phyloP scores from a whole-genome alignment of 768 basidiomycete species.

The Auricularia sp. region DNA sequence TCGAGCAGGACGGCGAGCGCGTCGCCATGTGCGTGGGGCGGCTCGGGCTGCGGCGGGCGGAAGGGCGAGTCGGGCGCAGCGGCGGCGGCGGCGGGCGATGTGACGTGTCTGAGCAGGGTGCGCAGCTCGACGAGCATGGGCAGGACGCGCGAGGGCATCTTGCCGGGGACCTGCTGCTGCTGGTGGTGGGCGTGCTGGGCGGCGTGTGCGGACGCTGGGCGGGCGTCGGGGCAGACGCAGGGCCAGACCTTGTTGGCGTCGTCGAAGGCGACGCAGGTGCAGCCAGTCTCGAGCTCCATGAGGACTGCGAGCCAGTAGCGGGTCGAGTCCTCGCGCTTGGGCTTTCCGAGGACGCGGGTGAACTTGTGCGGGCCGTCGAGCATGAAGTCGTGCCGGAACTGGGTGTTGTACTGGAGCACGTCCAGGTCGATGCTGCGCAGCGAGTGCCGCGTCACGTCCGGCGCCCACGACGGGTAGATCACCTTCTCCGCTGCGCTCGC shows the following conservation, averaged over 20 bases:
- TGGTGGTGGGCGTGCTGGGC: not conserved
- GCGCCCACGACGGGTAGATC: not conserved
- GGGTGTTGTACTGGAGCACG: not conserved
- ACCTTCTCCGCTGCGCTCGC: not conserved
- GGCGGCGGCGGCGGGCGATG: conserved; percentile 48
- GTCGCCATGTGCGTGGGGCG: conserved; percentile 44
- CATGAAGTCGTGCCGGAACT: conserved; percentile 59
- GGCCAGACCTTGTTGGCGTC: conserved; percentile 35
- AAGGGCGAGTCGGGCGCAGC: conserved; percentile 9
- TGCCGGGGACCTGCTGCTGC: not conserved
- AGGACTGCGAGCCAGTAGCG: conserved; percentile 79
- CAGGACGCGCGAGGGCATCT: conserved; percentile 60
- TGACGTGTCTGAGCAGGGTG: conserved; percentile 73
- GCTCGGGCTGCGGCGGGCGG: conserved; percentile 39
- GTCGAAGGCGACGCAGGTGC: conserved; percentile 77
- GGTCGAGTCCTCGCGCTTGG: conserved; percentile 62
- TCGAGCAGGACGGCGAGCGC: conserved; percentile 71
- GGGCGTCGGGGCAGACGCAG: conserved; percentile 28
- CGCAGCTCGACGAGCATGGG: conserved; percentile 66
- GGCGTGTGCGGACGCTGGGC: not conserved
- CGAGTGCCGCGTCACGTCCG: not conserved
- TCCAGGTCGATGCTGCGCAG: not conserved
- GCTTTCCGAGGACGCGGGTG: conserved; percentile 62
- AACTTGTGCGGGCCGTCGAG: conserved; percentile 82
- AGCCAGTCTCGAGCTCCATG: conserved; percentile 69